Base-by-base conservation (phyloP, 371 early-diverging fungal genomes). In the Circinella umbellata region DNA sequence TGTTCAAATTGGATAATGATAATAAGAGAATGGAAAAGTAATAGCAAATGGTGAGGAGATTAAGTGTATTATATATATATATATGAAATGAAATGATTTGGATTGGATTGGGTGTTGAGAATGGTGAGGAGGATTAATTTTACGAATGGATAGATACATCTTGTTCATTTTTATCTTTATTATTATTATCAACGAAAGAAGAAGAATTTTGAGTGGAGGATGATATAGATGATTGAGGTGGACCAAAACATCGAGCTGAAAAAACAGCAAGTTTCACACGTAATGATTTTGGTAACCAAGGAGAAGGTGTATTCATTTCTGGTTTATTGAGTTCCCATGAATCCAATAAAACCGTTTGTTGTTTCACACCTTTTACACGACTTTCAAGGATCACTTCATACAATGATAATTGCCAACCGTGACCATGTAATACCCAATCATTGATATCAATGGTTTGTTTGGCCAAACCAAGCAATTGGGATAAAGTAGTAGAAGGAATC, bases 321-420 rank as follows among this genome's bases (percentile, higher is more conserved):
- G 63, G 5, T 4, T 47, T 63, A 18, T 18, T 13, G 1, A 63
- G 34, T 38, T 39, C 48, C 63, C 63, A 63, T 13, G 63, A 63
- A 27, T 46, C 48, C 1, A 63, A 46, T 4, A 46, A 36, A 8
- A 63, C 48, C 13, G 48, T 47, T 47, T 63, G 63, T 17, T 72
- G 72, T 15, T 65, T 35, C 14, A 61, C 55, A 14, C 73, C 73
- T 4, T 64, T 60, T 0, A 65, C 61, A 11, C 57, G 73, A 62
- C 73, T 73, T 47, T 73, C 69, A 20, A 73, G 62, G 48, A 73
- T 68, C 35, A 73, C 47, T 61, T 73, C 73, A 15, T 73, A 66
- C 46, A 73, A 38, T 20, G 73, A 49, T 9, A 73, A 53, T 18
- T 73, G 61, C 73, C 73, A 73, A 34, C 51, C 57, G 14, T 42